Conservation (phyloP, 2,329 filamentous ascomycete species). For the Apiospora malaysiana region DNA sequence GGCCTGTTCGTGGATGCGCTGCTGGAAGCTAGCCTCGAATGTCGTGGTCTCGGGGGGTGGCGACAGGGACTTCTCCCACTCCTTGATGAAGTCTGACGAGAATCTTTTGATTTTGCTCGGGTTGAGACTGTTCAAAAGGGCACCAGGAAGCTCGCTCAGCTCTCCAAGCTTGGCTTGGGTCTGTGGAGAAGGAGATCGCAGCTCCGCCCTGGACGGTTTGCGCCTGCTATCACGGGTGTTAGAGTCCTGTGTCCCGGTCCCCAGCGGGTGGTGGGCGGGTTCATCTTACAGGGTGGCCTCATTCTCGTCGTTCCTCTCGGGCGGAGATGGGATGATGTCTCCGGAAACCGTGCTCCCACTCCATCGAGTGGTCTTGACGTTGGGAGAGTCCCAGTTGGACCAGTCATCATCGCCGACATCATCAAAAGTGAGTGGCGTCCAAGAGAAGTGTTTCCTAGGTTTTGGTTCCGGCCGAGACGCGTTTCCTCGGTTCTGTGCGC, state of each 20-base stretch:
- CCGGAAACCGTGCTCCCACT: conserved; percentile 64
- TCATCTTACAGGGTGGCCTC: conserved; percentile 55
- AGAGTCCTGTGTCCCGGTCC: conserved; percentile 24
- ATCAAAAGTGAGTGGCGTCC: conserved; percentile 63
- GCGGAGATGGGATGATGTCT: conserved; percentile 51
- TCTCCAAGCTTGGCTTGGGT: conserved; percentile 44
- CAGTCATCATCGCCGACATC: conserved; percentile 66
- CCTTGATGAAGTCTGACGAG: conserved; percentile 84
- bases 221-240: conserved; percentile 39
- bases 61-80: conserved; percentile 84
- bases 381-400: conserved; percentile 68
- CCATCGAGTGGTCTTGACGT: conserved; percentile 63
- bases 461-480: conserved; percentile 45
- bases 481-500: conserved; percentile 37
- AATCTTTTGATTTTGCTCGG: conserved; percentile 82
- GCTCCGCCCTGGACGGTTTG: conserved; percentile 36
- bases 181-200: conserved; percentile 34
- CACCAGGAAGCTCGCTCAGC: conserved; percentile 67
- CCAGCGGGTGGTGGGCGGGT: conserved; percentile 32
- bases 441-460: conserved; percentile 61
- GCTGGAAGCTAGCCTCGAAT: conserved; percentile 21
- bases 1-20: conserved; percentile 21
- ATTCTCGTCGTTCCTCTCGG: conserved; percentile 55
- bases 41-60: conserved; percentile 45
- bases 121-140: conserved; percentile 72